phyloP scores from a whole-genome alignment of 2,329 filamentous ascomycete species.

The Neophaeococcomyces mojaviensis region DNA sequence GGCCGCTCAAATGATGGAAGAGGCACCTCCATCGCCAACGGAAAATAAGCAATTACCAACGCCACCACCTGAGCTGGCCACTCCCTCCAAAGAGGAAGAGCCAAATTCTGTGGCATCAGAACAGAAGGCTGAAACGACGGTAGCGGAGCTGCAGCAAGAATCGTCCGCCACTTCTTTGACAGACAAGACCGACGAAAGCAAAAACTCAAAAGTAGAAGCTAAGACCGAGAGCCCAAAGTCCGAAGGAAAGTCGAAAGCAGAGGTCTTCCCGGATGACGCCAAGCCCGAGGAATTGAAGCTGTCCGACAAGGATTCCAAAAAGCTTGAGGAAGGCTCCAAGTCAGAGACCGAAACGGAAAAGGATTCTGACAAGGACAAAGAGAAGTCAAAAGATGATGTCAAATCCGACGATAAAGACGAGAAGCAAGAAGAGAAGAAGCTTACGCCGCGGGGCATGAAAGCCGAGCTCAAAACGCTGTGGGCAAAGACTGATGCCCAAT shows the following conservation, averaged over 20 bases:
- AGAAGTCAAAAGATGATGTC: background rate
- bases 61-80: conserved; percentile 5
- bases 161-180: too few species aligned
- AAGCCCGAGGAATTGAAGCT: background rate
- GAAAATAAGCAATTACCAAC: conserved; percentile 6
- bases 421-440: conserved; percentile 5
- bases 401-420: background rate
- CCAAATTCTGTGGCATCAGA: background rate
- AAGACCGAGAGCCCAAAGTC: background rate
- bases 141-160: too few species aligned
- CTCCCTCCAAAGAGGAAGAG: background rate
- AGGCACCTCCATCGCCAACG: conserved; percentile 1
- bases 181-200: background rate
- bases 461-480: conserved; percentile 2
- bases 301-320: background rate
- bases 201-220: background rate
- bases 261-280: background rate
- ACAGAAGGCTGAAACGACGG: background rate
- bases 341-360: background rate
- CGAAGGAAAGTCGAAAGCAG: background rate
- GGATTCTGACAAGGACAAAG: conserved; percentile 1
- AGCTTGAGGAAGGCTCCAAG: background rate
- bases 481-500: conserved; percentile 9
- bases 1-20: background rate
- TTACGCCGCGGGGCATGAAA: conserved; percentile 6